Percentiles rank a stretch among this genome's conserved stretches.
Evolutionary conservation across 2,329 filamentous ascomycete species (phyloP).

Genomic region (Camptophora hylomeconis): DNA sequence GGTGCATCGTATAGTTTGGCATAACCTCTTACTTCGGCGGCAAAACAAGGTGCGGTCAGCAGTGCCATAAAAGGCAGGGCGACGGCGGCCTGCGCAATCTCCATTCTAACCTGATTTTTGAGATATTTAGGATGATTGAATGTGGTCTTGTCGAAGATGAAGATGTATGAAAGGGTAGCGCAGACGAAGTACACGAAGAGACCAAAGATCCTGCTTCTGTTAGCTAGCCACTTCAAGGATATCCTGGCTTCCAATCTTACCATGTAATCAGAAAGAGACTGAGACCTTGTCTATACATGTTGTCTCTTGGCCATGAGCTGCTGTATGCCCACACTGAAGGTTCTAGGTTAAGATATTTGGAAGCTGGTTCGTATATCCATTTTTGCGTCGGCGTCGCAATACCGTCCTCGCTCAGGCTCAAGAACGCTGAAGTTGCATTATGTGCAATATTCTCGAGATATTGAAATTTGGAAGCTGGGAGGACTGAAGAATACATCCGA

Average conservation of each 20-base stretch:
- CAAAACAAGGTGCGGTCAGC: conserved; percentile 68
- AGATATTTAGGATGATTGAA: conserved; percentile 87
- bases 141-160: conserved; percentile 85
- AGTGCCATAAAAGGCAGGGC: conserved; percentile 74
- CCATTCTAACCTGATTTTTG: conserved; percentile 78
- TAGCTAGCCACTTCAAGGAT: background rate
- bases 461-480: conserved; percentile 49
- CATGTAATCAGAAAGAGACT: conserved; percentile 77
- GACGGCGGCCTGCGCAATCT: conserved; percentile 66
- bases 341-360: conserved; percentile 52
- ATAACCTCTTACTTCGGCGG: conserved; percentile 71
- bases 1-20: conserved; percentile 77
- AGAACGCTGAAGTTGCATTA: conserved; percentile 41
- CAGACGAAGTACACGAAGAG: conserved; percentile 73
- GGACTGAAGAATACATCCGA: conserved; percentile 56
- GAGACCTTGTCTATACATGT: conserved; percentile 58
- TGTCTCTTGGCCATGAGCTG: conserved; percentile 66
- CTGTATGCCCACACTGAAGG: conserved; percentile 66
- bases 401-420: conserved; percentile 30
- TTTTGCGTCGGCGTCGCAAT: conserved; percentile 37
- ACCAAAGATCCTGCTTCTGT: conserved; percentile 60
- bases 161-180: conserved; percentile 68
- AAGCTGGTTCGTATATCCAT: conserved; percentile 55
- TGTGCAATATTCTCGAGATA: conserved; percentile 43
- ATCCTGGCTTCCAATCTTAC: conserved; percentile 37